phyloP scores from a whole-genome alignment of 1,284 basidiomycete genomes.

The Apiotrichum gracile region DNA sequence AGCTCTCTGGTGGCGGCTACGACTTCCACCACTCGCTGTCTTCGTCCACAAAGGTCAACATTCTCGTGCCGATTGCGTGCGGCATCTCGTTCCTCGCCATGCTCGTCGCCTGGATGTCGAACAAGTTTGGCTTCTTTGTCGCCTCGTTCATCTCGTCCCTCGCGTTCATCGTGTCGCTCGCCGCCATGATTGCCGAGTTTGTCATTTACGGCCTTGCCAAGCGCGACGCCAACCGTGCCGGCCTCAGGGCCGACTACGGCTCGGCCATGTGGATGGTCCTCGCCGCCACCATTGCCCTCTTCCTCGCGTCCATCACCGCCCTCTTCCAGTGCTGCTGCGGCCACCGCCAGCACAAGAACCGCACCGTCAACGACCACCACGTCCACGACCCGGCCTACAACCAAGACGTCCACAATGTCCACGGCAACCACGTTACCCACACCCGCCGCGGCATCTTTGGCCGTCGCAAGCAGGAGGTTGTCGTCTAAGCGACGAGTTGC shows the following conservation, averaged over 20 bases:
- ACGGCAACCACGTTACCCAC: too few relatives aligned
- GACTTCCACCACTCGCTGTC: conserved; percentile 19
- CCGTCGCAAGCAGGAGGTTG: too few relatives aligned
- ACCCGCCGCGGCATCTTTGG: too few relatives aligned
- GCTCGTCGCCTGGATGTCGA: conserved; percentile 34
- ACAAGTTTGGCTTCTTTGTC: conserved; percentile 42
- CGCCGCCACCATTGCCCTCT: conserved; percentile 34
- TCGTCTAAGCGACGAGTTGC: too few relatives aligned
- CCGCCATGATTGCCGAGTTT: conserved; percentile 42
- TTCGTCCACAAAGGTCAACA: conserved; percentile 32
- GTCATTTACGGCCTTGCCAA: conserved; percentile 31
- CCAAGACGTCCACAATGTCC: too few relatives aligned
- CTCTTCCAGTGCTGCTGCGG: conserved; percentile 33
- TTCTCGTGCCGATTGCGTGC: conserved; percentile 42
- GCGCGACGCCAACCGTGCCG: conserved; percentile 23
- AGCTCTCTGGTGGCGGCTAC: conserved; percentile 10
- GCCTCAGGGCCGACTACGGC: conserved; percentile 19
- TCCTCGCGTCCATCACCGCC: conserved; percentile 34
- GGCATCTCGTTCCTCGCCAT: conserved; percentile 37
- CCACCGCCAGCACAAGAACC: conserved; percentile 14
- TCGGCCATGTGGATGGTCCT: conserved; percentile 39
- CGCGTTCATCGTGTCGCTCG: conserved; percentile 39
- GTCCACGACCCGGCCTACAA: too few relatives aligned
- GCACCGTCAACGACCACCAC: conserved; percentile 1
- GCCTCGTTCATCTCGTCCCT: conserved; percentile 33